These are phyloP conservation scores for Limnanthes douglasii DNA, from an alignment of 345 rosid species.

Conservation along the genomic window DNA sequence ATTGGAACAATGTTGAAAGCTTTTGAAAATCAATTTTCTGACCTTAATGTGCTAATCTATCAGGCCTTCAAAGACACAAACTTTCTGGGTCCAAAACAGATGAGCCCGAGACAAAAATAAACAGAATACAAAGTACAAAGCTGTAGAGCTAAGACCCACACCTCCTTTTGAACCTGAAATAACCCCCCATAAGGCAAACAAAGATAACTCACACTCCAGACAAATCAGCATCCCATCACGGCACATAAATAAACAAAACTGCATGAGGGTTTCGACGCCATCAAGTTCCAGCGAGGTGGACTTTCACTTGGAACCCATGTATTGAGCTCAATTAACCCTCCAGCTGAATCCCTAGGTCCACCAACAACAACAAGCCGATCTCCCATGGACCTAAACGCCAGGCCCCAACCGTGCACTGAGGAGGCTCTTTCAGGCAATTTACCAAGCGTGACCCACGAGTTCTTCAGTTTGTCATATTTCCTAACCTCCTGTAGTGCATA, in stretches of 20 bases:
- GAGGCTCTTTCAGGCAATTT: slow-evolving; percentile 69
- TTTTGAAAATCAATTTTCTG: too few relatives aligned
- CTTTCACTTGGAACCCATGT: slow-evolving; percentile 74
- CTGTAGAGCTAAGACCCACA: too few relatives aligned
- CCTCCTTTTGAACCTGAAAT: too few relatives aligned
- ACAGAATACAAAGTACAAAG: too few relatives aligned
- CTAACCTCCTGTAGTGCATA: slow-evolving; percentile 69
- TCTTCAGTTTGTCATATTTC: slow-evolving; percentile 49
- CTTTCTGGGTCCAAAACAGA: too few relatives aligned
- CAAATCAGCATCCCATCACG: slow-evolving; percentile 96
- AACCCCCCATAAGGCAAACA: too few relatives aligned
- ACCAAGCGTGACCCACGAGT: slow-evolving; percentile 54
- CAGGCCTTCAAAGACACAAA: too few relatives aligned
- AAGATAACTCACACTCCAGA: too few relatives aligned
- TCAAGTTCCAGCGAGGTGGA: slow-evolving; percentile 71
- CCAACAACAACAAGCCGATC: slow-evolving; percentile 78
- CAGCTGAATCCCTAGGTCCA: slow-evolving; percentile 61
- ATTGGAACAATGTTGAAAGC: too few relatives aligned
- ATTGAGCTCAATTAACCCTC: slow-evolving; percentile 72
- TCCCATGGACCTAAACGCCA: slow-evolving; percentile 90
- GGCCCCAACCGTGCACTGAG: slow-evolving; percentile 94
- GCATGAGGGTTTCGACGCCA: slow-evolving; percentile 55
- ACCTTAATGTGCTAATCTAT: too few relatives aligned
- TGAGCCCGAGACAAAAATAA: too few relatives aligned
- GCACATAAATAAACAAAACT: slow-evolving; percentile 95